Evolutionary conservation across 768 basidiomycete species (phyloP), one percentile per base, ranked within the genome.

Genomic region (Amanita pseudoporphyria): DNA sequence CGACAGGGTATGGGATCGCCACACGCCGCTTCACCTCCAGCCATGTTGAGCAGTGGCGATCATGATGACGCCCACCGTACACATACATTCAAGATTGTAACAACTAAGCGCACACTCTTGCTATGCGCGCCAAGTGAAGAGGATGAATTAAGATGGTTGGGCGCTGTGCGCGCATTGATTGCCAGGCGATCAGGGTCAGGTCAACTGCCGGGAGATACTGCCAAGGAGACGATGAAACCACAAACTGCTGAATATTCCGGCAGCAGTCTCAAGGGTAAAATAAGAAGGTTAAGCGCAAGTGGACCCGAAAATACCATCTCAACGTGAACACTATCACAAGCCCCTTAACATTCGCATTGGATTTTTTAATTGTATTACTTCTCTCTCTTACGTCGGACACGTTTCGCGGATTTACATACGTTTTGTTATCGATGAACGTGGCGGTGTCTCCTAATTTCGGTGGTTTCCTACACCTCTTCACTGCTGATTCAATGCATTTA

Each of bases 81-180:
- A 9, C 76, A 84, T 62, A 89, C 88, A 45, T 98, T 99, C 81
- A 93, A 96, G 68, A 85, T 98, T 49, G 84, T 98, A 56, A 96
- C 93, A 32, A 93, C 95, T 47, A 93, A 95, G 65, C 80, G 91
- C 53, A 86, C 88, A 14, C 69, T 92, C 52, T 65, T 95, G 47
- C 71, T 98, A 21, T 96, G 93, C 58, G 96, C 96, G 6, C 95
- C 96, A 13, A 84, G 78, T 51, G 96, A 99, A 64, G 96, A 97
- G 58, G 95, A 98, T 58, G 96, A 98, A 68, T 94, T 98, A 64
- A 89, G 87, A 65, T 99, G 96, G 96, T 71, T 99, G 41, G 92
- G 93, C 45, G 92, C 95, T 9, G 80, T 98, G 33, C 83, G 92
- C 45, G 92, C 92, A 53, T 74, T 99, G 61, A 85, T 98, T 54